Conservation (phyloP, 2,329 filamentous ascomycete species). For the Chaetomiaceae sp. region DNA sequence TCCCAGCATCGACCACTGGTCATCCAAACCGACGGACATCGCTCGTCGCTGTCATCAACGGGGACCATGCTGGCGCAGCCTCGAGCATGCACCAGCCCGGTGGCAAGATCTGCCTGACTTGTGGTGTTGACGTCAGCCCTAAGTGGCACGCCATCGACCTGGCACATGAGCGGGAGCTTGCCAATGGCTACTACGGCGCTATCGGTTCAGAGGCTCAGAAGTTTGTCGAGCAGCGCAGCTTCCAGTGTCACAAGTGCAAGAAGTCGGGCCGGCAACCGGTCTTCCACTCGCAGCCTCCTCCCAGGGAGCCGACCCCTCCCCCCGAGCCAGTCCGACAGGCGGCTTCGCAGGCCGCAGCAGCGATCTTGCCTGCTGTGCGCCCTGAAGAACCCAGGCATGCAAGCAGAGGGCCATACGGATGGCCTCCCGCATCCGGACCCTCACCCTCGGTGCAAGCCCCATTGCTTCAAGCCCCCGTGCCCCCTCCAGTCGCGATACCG, state of each 20-base stretch:
- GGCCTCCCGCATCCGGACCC: constrained; percentile 15
- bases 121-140: constrained; percentile 65
- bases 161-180: constrained; percentile 46
- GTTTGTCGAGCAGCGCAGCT: constrained; percentile 56
- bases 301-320: constrained; percentile 29
- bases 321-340: constrained; percentile 23
- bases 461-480: constrained; percentile 31
- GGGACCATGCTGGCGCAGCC: constrained; percentile 26
- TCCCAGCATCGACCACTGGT: constrained; percentile 36
- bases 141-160: constrained; percentile 64
- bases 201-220: constrained; percentile 54
- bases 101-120: constrained; percentile 58
- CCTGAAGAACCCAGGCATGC: constrained; percentile 19
- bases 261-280: constrained; percentile 47
- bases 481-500: constrained; percentile 18
- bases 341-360: constrained; percentile 18
- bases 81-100: constrained; percentile 34
- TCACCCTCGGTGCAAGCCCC: constrained; percentile 20
- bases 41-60: constrained; percentile 36
- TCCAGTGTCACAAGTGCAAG: constrained; percentile 72
- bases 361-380: constrained; percentile 15
- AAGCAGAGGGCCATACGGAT: constrained; percentile 16
- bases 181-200: constrained; percentile 46
- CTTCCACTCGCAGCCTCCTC: constrained; percentile 28
- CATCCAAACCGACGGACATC: constrained; percentile 52